phyloP scores from a whole-genome alignment of 2,329 filamentous ascomycete species.

The Bertia moriformis region DNA sequence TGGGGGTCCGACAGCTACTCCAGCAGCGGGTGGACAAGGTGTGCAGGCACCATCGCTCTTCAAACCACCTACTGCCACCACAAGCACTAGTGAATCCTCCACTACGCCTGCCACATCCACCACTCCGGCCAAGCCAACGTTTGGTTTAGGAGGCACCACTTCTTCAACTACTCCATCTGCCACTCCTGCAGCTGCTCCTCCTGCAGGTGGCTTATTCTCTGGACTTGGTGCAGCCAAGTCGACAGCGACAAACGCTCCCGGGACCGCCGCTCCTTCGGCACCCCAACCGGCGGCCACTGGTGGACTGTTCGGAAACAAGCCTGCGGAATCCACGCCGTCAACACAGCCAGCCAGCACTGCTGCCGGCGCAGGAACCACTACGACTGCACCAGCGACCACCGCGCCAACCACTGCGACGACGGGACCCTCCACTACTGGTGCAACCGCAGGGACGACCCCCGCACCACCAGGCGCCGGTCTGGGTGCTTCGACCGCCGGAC shows the following conservation, averaged over 20 bases:
- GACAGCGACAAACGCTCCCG: conserved; percentile 7
- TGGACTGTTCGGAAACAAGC: neutral
- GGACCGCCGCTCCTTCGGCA: conserved; percentile 10
- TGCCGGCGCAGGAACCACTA: neutral
- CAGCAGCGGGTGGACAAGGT: neutral
- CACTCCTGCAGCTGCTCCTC: conserved; percentile 13
- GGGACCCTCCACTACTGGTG: conserved; percentile 8
- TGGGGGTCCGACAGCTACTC: neutral
- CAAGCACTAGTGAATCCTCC: conserved; percentile 5
- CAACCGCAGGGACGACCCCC: conserved; percentile 2
- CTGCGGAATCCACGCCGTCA: conserved; percentile 1
- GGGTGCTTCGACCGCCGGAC: conserved; percentile 64
- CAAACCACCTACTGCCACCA: conserved; percentile 12
- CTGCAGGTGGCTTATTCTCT: conserved; percentile 11
- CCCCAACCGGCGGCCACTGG: neutral
- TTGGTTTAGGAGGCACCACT: conserved; percentile 13
- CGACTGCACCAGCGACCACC: neutral
- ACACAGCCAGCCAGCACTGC: conserved; percentile 1
- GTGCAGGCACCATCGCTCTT: conserved; percentile 13
- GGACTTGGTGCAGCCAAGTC: conserved; percentile 1
- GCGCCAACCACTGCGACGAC: conserved; percentile 6
- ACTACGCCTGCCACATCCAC: neutral
- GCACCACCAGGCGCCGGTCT: conserved; percentile 24
- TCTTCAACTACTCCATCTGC: conserved; percentile 14
- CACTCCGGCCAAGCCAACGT: conserved; percentile 11